Conservation (phyloP, 495 filamentous ascomycete genomes). For the Hypoxylon rickii region DNA sequence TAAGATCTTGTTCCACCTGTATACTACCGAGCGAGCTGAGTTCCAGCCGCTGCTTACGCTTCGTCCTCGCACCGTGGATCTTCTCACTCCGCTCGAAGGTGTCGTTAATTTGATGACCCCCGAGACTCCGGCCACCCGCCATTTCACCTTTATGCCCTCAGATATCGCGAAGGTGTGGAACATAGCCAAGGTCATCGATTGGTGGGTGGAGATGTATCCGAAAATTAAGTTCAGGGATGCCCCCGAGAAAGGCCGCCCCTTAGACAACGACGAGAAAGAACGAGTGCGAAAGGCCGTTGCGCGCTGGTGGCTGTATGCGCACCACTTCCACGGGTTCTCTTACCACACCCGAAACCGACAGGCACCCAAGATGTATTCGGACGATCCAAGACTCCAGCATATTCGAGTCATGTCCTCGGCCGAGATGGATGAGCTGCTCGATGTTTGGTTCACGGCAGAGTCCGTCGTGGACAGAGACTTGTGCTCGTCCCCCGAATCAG, state of each 20-base stretch:
- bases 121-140: too few relatives aligned
- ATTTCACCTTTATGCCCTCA: too few relatives aligned
- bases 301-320: conserved; percentile 64
- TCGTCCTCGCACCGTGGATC: background rate
- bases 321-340: conserved; percentile 39
- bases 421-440: conserved; percentile 42
- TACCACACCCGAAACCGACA: conserved; percentile 9
- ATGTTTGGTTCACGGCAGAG: conserved; percentile 40
- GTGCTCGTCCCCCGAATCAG: conserved; percentile 41
- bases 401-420: conserved; percentile 40
- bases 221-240: conserved; percentile 67
- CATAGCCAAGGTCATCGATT: conserved; percentile 35
- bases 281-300: conserved; percentile 61
- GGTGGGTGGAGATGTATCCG: conserved; percentile 64
- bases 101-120: too few relatives aligned
- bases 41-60: background rate
- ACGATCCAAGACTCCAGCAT: conserved; percentile 37
- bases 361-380: conserved; percentile 16
- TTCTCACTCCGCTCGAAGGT: too few relatives aligned
- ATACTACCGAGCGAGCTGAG: conserved; percentile 13
- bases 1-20: conserved; percentile 15
- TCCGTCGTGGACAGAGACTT: conserved; percentile 40
- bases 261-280: conserved; percentile 59
- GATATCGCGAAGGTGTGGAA: conserved; percentile 24
- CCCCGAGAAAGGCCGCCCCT: conserved; percentile 64